Conservation (phyloP, 768 basidiomycete genomes). For the Neoboletus subvelutipes region DNA sequence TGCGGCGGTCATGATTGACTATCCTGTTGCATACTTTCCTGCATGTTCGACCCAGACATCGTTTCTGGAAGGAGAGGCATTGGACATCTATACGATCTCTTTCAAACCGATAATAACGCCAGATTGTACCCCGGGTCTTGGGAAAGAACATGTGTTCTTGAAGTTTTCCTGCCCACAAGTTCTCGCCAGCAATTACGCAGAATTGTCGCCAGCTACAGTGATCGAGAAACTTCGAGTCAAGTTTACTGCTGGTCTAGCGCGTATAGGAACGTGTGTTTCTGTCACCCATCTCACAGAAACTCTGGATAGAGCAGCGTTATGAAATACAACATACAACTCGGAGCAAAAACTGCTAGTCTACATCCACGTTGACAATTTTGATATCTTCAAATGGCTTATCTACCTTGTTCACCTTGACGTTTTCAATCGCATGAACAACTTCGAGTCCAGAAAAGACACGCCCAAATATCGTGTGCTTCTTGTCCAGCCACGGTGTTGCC, state of each 20-base stretch:
- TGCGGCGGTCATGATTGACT: slow-evolving; percentile 60
- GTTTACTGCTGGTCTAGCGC: slow-evolving; percentile 35
- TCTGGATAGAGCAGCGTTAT: slow-evolving; percentile 50
- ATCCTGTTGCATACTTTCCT: slow-evolving; percentile 57
- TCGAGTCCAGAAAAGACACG: slow-evolving; percentile 85
- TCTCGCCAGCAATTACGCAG: slow-evolving; percentile 13
- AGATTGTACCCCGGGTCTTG: not conserved
- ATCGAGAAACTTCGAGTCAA: slow-evolving; percentile 31
- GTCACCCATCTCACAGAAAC: slow-evolving; percentile 38
- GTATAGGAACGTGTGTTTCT: slow-evolving; percentile 17
- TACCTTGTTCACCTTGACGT: slow-evolving; percentile 77
- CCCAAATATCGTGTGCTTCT: slow-evolving; percentile 91
- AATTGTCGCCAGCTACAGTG: slow-evolving; percentile 25
- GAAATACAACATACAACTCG: slow-evolving; percentile 19
- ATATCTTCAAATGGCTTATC: slow-evolving; percentile 95
- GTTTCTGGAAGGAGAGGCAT: slow-evolving; percentile 45
- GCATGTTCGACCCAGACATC: slow-evolving; percentile 34
- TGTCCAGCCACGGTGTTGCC: slow-evolving; percentile 91
- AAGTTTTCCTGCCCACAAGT: slow-evolving; percentile 57
- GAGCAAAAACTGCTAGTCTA: slow-evolving; percentile 47
- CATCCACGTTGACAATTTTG: slow-evolving; percentile 79
- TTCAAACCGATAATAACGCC: slow-evolving; percentile 4
- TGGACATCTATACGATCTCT: slow-evolving; percentile 50
- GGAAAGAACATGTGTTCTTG: slow-evolving; percentile 39
- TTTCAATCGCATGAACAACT: slow-evolving; percentile 89